Base-by-base conservation (phyloP, 1,139 yeast genomes). In the Tardiomyces digboiensis region DNA sequence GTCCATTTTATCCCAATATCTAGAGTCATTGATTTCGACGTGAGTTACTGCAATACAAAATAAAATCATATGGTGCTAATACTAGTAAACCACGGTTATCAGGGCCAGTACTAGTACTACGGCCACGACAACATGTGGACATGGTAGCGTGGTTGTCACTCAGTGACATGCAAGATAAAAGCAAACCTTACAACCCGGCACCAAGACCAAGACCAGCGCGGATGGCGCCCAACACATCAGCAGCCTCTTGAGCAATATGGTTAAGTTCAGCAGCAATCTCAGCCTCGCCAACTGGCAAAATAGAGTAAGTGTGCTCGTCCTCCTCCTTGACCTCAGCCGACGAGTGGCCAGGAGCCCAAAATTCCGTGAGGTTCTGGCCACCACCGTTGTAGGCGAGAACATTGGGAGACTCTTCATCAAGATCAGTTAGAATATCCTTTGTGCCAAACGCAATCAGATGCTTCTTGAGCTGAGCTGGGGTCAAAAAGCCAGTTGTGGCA, bases 341-440 rank as follows among this genome's bases (percentile, higher is more conserved):
- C 13, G 42, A 42, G 26, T 23, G 22, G 36, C 14, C 26, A 19
- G 42, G 39, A 13, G 6, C 21, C 93, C 94, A 86, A 77, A 85
- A 83, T 43, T 71, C 75, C 48, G 80, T 71, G 64, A 86, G 67
- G 66, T 82, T 82, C 64, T 79, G 78, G 56, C 95, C 96, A 52
- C 82, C 97, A 67, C 98, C 98, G 64, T 91, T 91, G 76, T 71
- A 91, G 44, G 89, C 89, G 67, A 91, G 77, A 50, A 82, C 68
- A 70, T 91, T 91, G 56, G 96, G 95, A 45, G 97, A 85, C 48
- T 79, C 89, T 26, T 67, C 75, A 53, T 94, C 93, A 53, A 89
- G 70, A 58, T 83, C 94, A 44, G 74, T 57, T 59, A 91, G 72
- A 40, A 73, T 71, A 53, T 74, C 78, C 60, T 77, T 73, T 41